Base-by-base conservation (phyloP, 2,329 filamentous ascomycete genomes). In the Aureobasidium lini region DNA sequence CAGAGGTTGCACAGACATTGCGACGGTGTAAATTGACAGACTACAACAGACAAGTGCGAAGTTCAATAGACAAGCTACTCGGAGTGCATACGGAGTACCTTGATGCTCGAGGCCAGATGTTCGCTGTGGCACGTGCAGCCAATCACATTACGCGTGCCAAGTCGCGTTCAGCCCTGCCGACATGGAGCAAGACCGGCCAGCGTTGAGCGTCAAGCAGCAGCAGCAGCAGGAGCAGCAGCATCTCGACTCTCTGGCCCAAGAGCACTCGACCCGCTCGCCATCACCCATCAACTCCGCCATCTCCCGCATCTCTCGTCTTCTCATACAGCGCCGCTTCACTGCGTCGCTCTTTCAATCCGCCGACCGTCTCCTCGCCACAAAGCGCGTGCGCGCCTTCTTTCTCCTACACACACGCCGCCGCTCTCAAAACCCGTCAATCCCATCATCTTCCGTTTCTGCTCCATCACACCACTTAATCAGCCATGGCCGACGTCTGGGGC, bases 1-100 rank as follows among this genome's bases (percentile, higher is more conserved):
- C 53, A 79, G 85, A 75, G 95, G 80, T 81, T 89, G 90, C 71
- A 85, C 84, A 83, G 88, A 86, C 86, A 89, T 89, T 49, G 63
- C 59, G 60, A 59, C 89, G 47, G 63, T 42, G 50, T 48, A 16
- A 42, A 49, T 48, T 49, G 52, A 46, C 13, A 46, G 42, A 46
- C 16, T 28, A 54, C 50, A 29, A 54, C 47, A 34, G n/a, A 31
- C 13, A 31, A 16, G 28, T 23, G n/a, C 23, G 39, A 16, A 8
- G n/a, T 4, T 23, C 47, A 15, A 50, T 3, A 23, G 23, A 23
- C 23, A 23, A 23, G 23, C 23, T 23, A 23, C 23, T 23, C 23
- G 23, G 23, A 23, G 23, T 23, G 23, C 23, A 2, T 23, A 23
- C 23, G n/a, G n/a, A n/a, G n/a, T n/a, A 23, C n/a, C 32, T 50